Percentiles rank a stretch among this genome's conserved stretches.
phyloP scores from a whole-genome alignment of 225 moss, liverwort and hornwort genomes.

The Climacium dendroides region DNA sequence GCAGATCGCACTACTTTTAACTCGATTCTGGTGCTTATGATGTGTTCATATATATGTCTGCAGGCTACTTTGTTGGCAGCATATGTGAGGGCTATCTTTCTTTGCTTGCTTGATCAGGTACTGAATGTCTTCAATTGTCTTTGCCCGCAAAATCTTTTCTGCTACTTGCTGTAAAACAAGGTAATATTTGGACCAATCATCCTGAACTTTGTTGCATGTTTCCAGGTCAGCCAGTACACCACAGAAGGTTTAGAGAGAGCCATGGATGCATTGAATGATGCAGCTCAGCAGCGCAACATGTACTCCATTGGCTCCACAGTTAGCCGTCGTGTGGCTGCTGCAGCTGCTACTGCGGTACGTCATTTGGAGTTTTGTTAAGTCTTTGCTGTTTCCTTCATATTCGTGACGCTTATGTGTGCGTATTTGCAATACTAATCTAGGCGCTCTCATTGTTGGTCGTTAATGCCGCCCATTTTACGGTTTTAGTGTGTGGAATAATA shows the following conservation, averaged over 20 bases:
- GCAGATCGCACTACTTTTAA: background rate
- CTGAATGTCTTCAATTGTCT: background rate
- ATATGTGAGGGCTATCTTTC: conserved; percentile 87
- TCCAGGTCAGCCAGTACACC: conserved; percentile 92
- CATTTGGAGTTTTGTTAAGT: background rate
- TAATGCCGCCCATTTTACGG: background rate
- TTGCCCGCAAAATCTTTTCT: background rate
- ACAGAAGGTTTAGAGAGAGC: conserved; percentile 89
- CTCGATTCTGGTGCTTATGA: background rate
- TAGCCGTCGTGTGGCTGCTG: conserved; percentile 91
- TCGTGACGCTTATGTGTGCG: background rate
- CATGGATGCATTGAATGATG: conserved; percentile 81
- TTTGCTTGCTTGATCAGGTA: conserved; percentile 96
- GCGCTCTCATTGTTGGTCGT: background rate
- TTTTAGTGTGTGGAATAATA: background rate
- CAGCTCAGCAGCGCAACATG: conserved; percentile 74
- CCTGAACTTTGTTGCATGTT: background rate
- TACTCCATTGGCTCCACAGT: conserved; percentile 80
- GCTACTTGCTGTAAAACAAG: background rate
- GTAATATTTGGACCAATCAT: background rate
- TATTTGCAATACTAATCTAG: background rate
- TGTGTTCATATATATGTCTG: background rate
- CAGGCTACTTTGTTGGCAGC: conserved; percentile 90
- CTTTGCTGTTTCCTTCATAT: background rate
- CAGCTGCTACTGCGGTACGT: conserved; percentile 89